These are phyloP conservation scores for Moniliophthora roreri DNA, from an alignment of 1,284 basidiomycete species.

Conservation along the genomic window DNA sequence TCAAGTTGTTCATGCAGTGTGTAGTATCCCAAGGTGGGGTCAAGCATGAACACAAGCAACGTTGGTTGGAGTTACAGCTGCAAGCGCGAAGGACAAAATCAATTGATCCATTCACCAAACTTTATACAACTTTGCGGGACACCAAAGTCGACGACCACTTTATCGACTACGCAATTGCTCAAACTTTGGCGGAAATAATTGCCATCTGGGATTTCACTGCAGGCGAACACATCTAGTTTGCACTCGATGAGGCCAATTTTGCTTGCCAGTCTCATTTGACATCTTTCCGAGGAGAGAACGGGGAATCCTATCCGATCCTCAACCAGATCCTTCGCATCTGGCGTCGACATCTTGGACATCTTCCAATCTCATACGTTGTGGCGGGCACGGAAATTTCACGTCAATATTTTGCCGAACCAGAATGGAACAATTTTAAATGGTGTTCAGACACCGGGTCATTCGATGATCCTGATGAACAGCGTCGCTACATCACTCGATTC, in stretches of 20 bases:
- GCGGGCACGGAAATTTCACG: slow-evolving; percentile 5
- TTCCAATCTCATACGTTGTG: slow-evolving; percentile 3
- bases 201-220: background rate
- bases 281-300: background rate
- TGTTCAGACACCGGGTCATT: slow-evolving; percentile 8
- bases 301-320: background rate
- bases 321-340: background rate
- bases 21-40: background rate
- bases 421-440: slow-evolving; percentile 10
- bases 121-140: background rate
- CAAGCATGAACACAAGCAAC: background rate
- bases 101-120: background rate
- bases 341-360: background rate
- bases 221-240: slow-evolving; percentile 3
- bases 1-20: slow-evolving; percentile 4
- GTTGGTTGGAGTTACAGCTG: slow-evolving; percentile 2
- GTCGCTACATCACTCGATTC: slow-evolving; percentile 1
- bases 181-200: background rate
- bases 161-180: background rate
- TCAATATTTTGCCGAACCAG: background rate
- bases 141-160: background rate
- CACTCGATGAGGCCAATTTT: slow-evolving; percentile 5
- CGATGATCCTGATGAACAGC: background rate
- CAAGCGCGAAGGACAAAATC: background rate
- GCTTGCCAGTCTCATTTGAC: background rate